Percentiles rank a stretch among this genome's conserved stretches.
phyloP scores from a whole-genome alignment of 768 basidiomycete species.

The Collybia sordida region DNA sequence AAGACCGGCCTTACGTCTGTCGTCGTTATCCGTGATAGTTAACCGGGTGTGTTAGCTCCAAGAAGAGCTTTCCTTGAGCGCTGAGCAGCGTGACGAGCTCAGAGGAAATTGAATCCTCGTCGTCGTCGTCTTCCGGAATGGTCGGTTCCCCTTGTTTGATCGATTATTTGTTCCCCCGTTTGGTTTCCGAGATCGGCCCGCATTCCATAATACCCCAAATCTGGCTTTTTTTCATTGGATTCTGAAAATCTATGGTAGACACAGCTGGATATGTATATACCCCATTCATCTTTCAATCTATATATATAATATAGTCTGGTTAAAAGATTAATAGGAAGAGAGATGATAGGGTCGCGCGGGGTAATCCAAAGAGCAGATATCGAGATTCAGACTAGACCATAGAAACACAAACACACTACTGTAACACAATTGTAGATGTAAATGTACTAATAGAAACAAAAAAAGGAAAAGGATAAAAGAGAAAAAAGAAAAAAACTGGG shows the following conservation, averaged over 20 bases:
- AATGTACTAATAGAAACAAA: background rate
- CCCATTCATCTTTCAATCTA: slow-evolving; percentile 26
- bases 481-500: background rate
- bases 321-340: no score
- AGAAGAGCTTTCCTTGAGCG: background rate
- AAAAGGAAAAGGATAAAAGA: background rate
- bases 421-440: background rate
- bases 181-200: background rate
- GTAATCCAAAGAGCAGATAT: slow-evolving; percentile 2
- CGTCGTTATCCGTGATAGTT: no score
- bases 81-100: background rate
- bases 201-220: slow-evolving; percentile 8
- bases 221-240: slow-evolving; percentile 17
- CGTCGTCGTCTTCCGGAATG: background rate
- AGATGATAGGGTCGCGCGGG: background rate
- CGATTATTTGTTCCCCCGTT: background rate
- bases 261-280: slow-evolving; percentile 8
- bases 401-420: background rate
- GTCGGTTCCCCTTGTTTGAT: background rate
- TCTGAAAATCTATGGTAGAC: no score
- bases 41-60: no score
- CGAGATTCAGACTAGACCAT: no score
- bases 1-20: no score
- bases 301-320: no score
- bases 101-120: no score